Evolutionary conservation across 2,329 filamentous ascomycete species (phyloP).

Genomic region (Xylariales sp.): DNA sequence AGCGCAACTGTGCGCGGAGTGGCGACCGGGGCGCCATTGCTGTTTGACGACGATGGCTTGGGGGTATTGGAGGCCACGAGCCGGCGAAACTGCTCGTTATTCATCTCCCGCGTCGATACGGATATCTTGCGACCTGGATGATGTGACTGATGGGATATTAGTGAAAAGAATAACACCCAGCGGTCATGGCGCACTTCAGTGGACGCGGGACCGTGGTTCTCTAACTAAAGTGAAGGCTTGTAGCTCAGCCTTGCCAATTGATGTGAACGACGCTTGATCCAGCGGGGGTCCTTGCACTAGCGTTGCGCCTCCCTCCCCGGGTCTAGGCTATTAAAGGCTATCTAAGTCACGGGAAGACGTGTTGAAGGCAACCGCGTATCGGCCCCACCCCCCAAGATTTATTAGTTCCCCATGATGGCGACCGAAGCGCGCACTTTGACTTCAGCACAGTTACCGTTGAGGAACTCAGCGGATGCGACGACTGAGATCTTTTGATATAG

Average conservation of each 20-base stretch:
- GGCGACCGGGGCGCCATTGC: conserved; percentile 40
- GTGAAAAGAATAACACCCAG: too few species aligned
- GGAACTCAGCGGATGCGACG: too few species aligned
- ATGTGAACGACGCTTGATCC: not conserved
- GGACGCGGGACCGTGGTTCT: too few species aligned
- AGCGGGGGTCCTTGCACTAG: not conserved
- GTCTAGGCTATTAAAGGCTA: not conserved
- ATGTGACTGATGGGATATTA: too few species aligned
- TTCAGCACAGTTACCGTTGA: too few species aligned
- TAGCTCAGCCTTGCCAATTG: too few species aligned
- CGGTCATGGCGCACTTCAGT: too few species aligned
- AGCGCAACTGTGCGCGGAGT: conserved; percentile 44
- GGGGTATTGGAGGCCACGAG: conserved; percentile 55
- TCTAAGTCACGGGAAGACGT: conserved; percentile 35
- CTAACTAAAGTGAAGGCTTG: too few species aligned
- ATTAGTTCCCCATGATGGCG: too few species aligned
- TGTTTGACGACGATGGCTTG: conserved; percentile 32
- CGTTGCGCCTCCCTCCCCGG: not conserved
- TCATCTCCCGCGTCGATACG: conserved; percentile 61
- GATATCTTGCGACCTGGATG: too few species aligned
- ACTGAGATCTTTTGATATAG: too few species aligned
- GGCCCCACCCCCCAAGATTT: conserved; percentile 3
- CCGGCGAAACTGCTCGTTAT: conserved; percentile 90
- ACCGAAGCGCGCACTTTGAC: too few species aligned
- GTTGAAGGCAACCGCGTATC: conserved; percentile 20